Evolutionary conservation across 805 yeast genomes (phyloP), one percentile per base, ranked within the genome.

Genomic region (Saccharomycopsis selenospora): DNA sequence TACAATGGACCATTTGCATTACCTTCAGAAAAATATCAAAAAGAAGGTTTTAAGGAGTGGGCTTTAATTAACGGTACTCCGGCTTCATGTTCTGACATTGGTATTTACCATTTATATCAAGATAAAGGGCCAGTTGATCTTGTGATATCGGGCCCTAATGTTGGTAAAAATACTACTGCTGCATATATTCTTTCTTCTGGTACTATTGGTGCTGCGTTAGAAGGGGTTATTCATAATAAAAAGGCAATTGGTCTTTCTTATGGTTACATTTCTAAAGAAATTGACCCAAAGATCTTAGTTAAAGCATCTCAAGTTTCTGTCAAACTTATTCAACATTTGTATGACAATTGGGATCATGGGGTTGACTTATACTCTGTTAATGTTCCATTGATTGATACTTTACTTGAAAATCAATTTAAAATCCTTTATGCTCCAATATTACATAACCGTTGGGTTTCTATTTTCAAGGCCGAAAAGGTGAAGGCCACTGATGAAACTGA

Each of bases 121-220:
- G 69, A 73, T 42, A 66, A 68, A 36, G 75, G 74, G 3, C 82
- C 83, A 1, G 78, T 90, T 20, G 97, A 93, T 65, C 68, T 91
- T 51, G 96, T 93, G 3, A 64, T 93, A 20, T 85, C 95, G 48
- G 99, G 99, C 1, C 99, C 99, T 5, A 93, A 93, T 62, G 91
- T 84, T 56, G 99, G 99, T 20, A 79, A 96, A 61, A 93, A 93
- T 65, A 81, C 96, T 1, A 79, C 91, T 22, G 88, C 95, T 4
- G 76, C 91, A 41, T 93, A 89, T 64, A 85, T 89, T 48, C 74
- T 93, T 58, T 80, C 96, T 3, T 82, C 95, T 56, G 99, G 99
- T 11, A 93, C 99, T 2, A 82, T 93, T 14, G 99, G 99, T 23
- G 98, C 96, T 3, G 93, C 97, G 1, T 77, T 90, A 88, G 99